Evolutionary conservation across 768 basidiomycete genomes (phyloP), one percentile per base, ranked within the genome.

Genomic region (Suillus tomentosus): DNA sequence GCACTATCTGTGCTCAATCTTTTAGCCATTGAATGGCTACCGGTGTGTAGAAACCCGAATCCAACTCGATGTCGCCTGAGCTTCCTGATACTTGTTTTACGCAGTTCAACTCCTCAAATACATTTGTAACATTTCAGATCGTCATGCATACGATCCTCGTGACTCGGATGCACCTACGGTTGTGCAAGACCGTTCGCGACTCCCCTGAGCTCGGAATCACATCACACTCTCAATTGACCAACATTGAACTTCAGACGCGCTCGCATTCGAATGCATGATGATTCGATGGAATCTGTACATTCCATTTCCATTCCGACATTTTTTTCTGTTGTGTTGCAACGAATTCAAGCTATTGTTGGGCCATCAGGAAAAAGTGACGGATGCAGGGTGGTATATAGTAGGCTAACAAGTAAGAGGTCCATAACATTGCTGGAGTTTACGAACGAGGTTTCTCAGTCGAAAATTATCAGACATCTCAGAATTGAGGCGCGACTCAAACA

Each of bases 121-220:
- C n/a, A 10, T 54, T 54, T 6, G 53, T 5, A 19, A 36, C 53
- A 19, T 54, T 54, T n/a, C 53, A 54, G 14, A n/a, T 54, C 11
- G 19, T 54, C 19, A 36, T 54, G 53, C 53, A 54, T 36, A 34
- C 53, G 3, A 54, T 54, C 36, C 2, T 54, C 19, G 53, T 36
- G 34, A 54, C 53, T n/a, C 34, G 53, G 19, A 54, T 54, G 53
- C 53, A 54, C 53, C 19, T 54, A n/a, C 31, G 13, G 19, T 36
- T 54, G n/a, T 54, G 53, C 53, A n/a, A 19, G 11, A 54, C 53
- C 19, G 19, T 36, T 54, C 7, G 6, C 31, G 34, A 13, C 10
- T 36, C 19, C 13, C 36, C 53, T 3, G 36, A 54, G 53, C 13
- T 19, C 19, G 53, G 19, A n/a, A n/a, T 19, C 11, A 7, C 6